These are phyloP conservation scores for Suhomyces pyralidae DNA, from an alignment of 805 yeast species.

Conservation along the genomic window DNA sequence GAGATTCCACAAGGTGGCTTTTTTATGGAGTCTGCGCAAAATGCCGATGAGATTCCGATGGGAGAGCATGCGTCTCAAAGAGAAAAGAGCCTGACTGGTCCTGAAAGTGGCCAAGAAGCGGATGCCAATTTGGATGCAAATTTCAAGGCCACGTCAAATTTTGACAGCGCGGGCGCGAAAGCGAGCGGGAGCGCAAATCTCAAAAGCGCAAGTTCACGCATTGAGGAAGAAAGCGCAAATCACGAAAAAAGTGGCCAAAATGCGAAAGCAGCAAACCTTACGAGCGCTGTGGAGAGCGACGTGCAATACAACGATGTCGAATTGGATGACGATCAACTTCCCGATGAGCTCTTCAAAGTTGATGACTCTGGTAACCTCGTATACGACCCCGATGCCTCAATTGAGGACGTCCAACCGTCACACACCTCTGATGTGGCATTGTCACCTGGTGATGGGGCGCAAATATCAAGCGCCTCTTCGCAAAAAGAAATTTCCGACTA, in stretches of 20 bases:
- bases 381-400: constrained; percentile 14
- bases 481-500: not conserved
- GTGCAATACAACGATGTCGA: constrained; percentile 4
- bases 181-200: not conserved
- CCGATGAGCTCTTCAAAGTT: constrained; percentile 16
- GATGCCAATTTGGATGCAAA: not conserved
- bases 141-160: not conserved
- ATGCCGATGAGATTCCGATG: constrained; percentile 16
- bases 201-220: not conserved
- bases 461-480: not conserved
- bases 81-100: not conserved
- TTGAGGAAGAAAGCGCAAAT: not conserved
- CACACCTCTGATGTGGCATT: not conserved
- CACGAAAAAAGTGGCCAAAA: not conserved
- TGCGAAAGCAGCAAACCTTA: not conserved
- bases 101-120: not conserved
- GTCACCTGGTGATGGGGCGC: not conserved
- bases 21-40: constrained; percentile 9
- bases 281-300: not conserved
- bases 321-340: constrained; percentile 9
- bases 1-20: constrained; percentile 7
- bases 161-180: not conserved
- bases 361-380: constrained; percentile 20
- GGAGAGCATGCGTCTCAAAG: not conserved
- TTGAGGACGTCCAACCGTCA: not conserved